These are phyloP conservation scores for Themeda triandra DNA, from an alignment of 176 grass and related monocot genomes.

Conservation along the genomic window DNA sequence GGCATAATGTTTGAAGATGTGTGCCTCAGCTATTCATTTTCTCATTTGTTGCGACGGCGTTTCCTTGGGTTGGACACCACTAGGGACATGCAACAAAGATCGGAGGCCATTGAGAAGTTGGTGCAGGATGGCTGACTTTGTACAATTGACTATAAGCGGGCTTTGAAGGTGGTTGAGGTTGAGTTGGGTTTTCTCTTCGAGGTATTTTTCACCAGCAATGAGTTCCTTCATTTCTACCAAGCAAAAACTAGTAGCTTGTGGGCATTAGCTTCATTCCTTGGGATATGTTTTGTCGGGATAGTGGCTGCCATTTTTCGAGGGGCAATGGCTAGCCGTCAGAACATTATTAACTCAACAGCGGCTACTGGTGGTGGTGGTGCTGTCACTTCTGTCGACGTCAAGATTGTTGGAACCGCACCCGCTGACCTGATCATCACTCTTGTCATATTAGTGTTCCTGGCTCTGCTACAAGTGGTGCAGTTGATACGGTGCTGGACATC, in stretches of 20 bases:
- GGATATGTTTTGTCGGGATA: background rate
- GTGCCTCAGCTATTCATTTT: background rate
- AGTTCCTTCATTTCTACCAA: background rate
- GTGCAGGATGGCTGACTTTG: too few species aligned
- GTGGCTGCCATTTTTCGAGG: background rate
- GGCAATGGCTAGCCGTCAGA: background rate
- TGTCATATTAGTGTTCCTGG: too few species aligned
- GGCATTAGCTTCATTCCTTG: background rate
- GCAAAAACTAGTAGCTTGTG: background rate
- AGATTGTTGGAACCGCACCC: background rate
- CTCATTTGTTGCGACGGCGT: background rate
- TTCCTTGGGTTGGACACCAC: background rate
- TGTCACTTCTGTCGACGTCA: too few species aligned
- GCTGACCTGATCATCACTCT: too few species aligned
- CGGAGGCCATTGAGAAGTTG: rapidly evolving
- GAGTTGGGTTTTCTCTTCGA: background rate
- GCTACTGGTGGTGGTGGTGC: too few species aligned
- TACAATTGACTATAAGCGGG: background rate
- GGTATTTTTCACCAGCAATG: background rate
- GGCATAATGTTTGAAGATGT: background rate
- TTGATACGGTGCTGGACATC: too few species aligned
- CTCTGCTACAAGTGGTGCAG: too few species aligned
- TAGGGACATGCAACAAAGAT: background rate
- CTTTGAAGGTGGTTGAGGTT: background rate
- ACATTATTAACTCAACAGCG: background rate